Percentiles rank a stretch among this genome's conserved stretches.
phyloP scores from a whole-genome alignment of 352 stramenopile species.

The Ophiocytium majus region DNA sequence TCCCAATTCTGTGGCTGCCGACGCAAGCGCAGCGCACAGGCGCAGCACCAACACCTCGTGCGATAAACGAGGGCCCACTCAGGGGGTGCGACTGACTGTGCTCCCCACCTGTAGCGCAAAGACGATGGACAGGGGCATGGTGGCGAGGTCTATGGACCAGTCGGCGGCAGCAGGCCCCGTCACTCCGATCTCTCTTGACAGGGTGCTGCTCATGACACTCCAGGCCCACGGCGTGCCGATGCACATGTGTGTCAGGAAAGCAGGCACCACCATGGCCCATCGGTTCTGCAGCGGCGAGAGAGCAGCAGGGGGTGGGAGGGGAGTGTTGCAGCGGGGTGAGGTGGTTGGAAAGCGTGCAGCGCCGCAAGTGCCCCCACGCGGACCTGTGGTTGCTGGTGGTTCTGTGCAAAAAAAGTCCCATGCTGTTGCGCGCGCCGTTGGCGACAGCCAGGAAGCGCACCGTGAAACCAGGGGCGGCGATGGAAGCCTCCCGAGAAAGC shows the following conservation, averaged over 20 bases:
- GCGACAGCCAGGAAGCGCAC: too few relatives aligned
- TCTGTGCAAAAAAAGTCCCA: too few relatives aligned
- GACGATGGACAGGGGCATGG: constrained; percentile 50
- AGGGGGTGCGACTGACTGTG: too few relatives aligned
- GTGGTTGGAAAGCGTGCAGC: too few relatives aligned
- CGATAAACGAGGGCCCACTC: too few relatives aligned
- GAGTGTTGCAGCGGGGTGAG: neutral
- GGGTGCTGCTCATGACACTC: constrained; percentile 60
- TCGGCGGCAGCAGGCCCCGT: constrained; percentile 60
- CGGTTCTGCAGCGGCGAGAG: constrained; percentile 39
- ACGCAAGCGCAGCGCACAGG: too few relatives aligned
- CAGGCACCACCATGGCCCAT: constrained; percentile 57
- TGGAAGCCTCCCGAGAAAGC: neutral
- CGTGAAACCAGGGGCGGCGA: constrained; percentile 1
- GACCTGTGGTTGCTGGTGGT: too few relatives aligned
- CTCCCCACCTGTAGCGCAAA: too few relatives aligned
- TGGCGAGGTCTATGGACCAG: constrained; percentile 56
- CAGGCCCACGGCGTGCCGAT: constrained; percentile 63
- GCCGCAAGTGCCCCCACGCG: too few relatives aligned
- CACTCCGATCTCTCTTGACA: constrained; percentile 60
- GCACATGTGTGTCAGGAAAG: constrained; percentile 62
- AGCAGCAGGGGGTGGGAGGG: neutral
- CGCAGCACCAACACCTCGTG: too few relatives aligned
- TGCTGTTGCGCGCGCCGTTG: too few relatives aligned
- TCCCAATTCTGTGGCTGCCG: too few relatives aligned